These are phyloP conservation scores for Gremmenia infestans DNA, from an alignment of 2,329 filamentous ascomycete species.

Conservation along the genomic window DNA sequence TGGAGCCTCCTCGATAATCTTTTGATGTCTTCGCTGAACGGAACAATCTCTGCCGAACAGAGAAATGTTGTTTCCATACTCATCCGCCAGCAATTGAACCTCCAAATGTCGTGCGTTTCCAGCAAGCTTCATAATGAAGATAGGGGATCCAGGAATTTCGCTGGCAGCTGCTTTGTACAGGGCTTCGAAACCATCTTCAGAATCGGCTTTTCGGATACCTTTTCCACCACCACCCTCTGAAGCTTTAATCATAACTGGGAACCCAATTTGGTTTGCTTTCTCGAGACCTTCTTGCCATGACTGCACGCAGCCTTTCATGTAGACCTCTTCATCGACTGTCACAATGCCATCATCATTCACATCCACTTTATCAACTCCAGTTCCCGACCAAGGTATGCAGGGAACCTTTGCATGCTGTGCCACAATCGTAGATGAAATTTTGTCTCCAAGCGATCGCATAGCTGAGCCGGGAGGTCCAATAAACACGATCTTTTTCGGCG, in stretches of 20 bases:
- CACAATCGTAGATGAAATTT: constrained; percentile 98
- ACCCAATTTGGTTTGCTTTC: constrained; percentile 86
- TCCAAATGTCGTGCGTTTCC: constrained; percentile 95
- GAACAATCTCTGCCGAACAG: constrained; percentile 98
- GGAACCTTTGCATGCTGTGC: constrained; percentile 94
- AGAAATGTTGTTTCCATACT: constrained; percentile 99
- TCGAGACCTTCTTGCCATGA: constrained; percentile 85
- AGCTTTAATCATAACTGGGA: constrained; percentile 99
- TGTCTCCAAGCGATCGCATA: constrained; percentile 98
- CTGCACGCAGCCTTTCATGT: constrained; percentile 84
- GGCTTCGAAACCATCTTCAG: constrained; percentile 76
- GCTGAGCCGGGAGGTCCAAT: constrained; percentile 96
- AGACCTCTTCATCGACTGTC: constrained; percentile 80
- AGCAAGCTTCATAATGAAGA: constrained; percentile 99
- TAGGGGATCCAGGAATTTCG: constrained; percentile 96
- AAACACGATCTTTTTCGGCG: constrained; percentile 98
- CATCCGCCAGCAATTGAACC: constrained; percentile 93
- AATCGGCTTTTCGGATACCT: constrained; percentile 92
- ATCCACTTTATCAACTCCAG: constrained; percentile 76
- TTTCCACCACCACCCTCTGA: constrained; percentile 98
- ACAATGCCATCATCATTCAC: constrained; percentile 83
- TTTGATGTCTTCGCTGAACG: constrained; percentile 96
- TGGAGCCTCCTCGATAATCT: constrained; percentile 98
- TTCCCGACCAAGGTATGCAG: constrained; percentile 99
- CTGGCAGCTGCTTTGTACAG: constrained; percentile 94